Base-by-base conservation (phyloP, 768 basidiomycete species). In the Tulasnella sp. region DNA sequence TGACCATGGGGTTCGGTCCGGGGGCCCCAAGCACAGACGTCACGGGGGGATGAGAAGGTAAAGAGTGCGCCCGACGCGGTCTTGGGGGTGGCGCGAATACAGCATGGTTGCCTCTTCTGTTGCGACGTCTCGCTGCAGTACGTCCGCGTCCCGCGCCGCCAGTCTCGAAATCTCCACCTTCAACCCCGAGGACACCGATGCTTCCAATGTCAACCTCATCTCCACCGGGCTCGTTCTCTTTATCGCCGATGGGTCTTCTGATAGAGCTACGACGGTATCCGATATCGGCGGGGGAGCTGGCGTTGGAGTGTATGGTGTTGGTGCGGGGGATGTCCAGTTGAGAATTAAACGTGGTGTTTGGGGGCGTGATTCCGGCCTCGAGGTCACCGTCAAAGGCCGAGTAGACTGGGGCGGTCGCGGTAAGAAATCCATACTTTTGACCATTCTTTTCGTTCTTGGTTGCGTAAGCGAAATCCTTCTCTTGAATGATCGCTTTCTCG, bases 31-130 rank as follows among this genome's bases (percentile, higher is more conserved):
- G 48, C n/a, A 49, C 26, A 13, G 29, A 19, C 48, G 58, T 59
- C 47, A 59, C 17, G 58, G 58, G 49, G 58, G 58, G 23, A 59
- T 43, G 58, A 27, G 58, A 59, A 27, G 58, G 58, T 30, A 59
- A 43, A 41, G 48, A 50, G 30, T 51, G 58, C 27, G 58, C 58
- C 34, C 58, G 32, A 24, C 58, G 45, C 21, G 49, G 17, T 29
- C 30, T 32, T 1, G 32, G 45, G 24, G 44, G 58, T 23, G 4
- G 15, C 29, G 9, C 34, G 30, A 27, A 52, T 7, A 24, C 27
- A 7, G 34, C 23, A 29, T 38, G 27, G 30, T 52, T 52, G 26
- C 21, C 47, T n/a, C 58, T 19, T 21, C 58, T 32, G 17, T 27
- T 32, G 48, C 58, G 58, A 30, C 58, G 58, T 29, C 58, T 44